A percentile compares a stretch with the other conserved stretches of the same genome.
Evolutionary conservation across 768 basidiomycete genomes (phyloP).

Genomic region (Zangia roseola): DNA sequence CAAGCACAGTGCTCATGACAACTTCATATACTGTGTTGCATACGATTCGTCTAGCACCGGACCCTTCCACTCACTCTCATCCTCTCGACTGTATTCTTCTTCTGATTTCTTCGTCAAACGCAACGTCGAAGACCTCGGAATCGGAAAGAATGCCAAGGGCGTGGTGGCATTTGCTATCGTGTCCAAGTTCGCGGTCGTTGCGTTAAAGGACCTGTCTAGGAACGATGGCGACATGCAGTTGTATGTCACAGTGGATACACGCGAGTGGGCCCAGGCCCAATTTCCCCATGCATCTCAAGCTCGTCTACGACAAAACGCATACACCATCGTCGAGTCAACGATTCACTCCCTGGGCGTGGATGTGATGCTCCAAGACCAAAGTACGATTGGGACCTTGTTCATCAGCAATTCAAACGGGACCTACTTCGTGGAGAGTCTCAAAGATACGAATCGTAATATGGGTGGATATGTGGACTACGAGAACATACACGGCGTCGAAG

Average conservation of each 20-base stretch:
- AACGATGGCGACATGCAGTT: constrained; percentile 73
- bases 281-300: constrained; percentile 90
- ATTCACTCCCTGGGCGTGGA: constrained; percentile 94
- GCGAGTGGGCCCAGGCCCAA: constrained; percentile 81
- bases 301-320: constrained; percentile 83
- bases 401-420: constrained; percentile 96
- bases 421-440: constrained; percentile 87
- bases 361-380: constrained; percentile 71
- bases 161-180: constrained; percentile 94
- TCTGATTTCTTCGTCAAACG: constrained; percentile 76
- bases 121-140: constrained; percentile 82
- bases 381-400: constrained; percentile 84
- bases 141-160: constrained; percentile 80
- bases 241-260: constrained; percentile 83
- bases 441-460: constrained; percentile 89
- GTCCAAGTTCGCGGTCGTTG: constrained; percentile 89
- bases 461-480: constrained; percentile 94
- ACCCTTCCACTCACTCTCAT: constrained; percentile 43
- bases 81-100: constrained; percentile 76
- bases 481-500: constrained; percentile 79
- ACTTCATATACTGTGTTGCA: constrained; percentile 88
- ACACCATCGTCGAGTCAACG: constrained; percentile 94
- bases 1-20: constrained; percentile 67
- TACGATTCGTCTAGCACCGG: constrained; percentile 60
- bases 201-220: constrained; percentile 66